Base-by-base conservation (phyloP, 1,284 basidiomycete genomes). In the Irpex sp. region DNA sequence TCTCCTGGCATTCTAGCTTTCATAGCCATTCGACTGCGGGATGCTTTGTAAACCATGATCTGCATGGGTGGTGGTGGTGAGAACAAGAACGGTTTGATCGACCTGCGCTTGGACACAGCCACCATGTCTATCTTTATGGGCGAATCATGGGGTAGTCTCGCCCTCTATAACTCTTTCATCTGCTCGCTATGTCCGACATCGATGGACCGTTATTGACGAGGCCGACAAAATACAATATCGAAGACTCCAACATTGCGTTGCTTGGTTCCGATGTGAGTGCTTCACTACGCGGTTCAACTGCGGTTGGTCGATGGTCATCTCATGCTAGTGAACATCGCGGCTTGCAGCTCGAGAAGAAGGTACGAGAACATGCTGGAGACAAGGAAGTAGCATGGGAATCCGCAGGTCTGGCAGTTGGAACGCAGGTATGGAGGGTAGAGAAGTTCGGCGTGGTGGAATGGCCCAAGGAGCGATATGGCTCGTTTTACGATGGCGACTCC, bases 401-500 rank as follows among this genome's bases (percentile, higher is more conserved):
- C 4, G 82, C 81, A n/a, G 83, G 82, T 0, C 66, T 73, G 37
- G 65, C 66, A 17, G 72, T 71, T 4, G 85, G 82, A 0, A 66
- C 84, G 50, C 77, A 83, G 68, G 80, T 84, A 2, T 89, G 86
- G 86, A 74, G 83, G 21, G 81, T 87, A 57, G 84, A 88, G 68
- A 76, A 84, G 58, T 88, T 87, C 68, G 72, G 75, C 56, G 77
- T 88, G 53, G 79, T 82, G 26, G 76, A 78, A 35, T 86, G 83
- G 84, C 83, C 83, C 1, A 74, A 80, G 66, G 77, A 83, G 8
- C 72, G 77, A 6, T 75, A 78, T 59, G 86, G 86, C 8, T 76
- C 76, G 11, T 88, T 88, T 71, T 87, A 84, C 68, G 79, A 84
- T 63, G 87, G 86, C 0, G 86, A 89, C 71, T 86, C 84, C 0